phyloP scores from a whole-genome alignment of 768 basidiomycete species.

The Suillus hirtellus region DNA sequence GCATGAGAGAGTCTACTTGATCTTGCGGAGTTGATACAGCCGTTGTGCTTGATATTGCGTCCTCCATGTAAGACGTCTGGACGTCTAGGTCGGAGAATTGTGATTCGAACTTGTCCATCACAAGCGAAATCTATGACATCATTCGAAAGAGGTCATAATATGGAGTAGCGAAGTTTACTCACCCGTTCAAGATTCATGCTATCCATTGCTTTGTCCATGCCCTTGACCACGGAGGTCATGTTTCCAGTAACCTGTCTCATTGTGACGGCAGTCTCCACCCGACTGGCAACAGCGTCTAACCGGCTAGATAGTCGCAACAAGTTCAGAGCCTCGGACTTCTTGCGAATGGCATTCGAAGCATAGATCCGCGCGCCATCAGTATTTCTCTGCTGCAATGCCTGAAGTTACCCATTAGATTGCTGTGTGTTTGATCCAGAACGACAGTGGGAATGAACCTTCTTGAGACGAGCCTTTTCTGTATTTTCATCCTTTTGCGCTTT shows the following conservation, averaged over 20 bases:
- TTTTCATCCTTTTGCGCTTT: conserved; percentile 97
- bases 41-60: conserved; percentile 90
- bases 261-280: conserved; percentile 97
- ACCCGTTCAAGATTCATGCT: conserved; percentile 98
- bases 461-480: conserved; percentile 83
- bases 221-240: conserved; percentile 94
- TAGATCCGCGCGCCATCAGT: conserved; percentile 97
- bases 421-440: not conserved
- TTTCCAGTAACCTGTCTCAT: conserved; percentile 96
- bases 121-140: conserved; percentile 77
- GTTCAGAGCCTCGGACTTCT: conserved; percentile 94
- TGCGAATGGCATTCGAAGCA: conserved; percentile 96
- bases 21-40: conserved; percentile 95
- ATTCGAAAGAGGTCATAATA: not conserved
- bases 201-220: conserved; percentile 99
- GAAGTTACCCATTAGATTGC: conserved; percentile 12
- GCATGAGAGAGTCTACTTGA: conserved; percentile 90
- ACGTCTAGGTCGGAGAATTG: conserved; percentile 98
- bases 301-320: conserved; percentile 86
- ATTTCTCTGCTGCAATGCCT: conserved; percentile 97
- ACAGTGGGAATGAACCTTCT: conserved; percentile 65
- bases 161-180: conserved; percentile 27
- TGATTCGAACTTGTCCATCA: conserved; percentile 99
- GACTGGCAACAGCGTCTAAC: conserved; percentile 94
- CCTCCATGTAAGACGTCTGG: conserved; percentile 97